phyloP scores from a whole-genome alignment of 805 yeast genomes.

The Starmerella khaoyaiensis region DNA sequence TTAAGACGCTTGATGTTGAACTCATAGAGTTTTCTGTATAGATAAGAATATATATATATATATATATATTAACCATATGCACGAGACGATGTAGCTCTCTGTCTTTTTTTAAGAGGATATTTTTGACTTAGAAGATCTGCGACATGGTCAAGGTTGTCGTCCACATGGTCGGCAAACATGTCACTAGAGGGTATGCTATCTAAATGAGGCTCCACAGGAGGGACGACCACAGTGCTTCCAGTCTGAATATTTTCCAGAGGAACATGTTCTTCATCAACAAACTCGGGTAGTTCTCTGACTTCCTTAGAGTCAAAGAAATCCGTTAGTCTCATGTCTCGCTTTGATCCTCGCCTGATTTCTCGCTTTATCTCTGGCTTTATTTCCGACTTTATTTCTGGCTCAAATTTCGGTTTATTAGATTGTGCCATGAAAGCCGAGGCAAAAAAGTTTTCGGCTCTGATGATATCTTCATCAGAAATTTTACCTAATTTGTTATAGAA shows the following conservation, averaged over 20 bases:
- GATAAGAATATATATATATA: background rate
- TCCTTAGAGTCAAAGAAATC: too few species aligned
- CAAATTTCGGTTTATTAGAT: background rate
- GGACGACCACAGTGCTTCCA: too few species aligned
- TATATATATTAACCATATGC: background rate
- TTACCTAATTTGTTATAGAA: conserved; percentile 38
- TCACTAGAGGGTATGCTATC: too few species aligned
- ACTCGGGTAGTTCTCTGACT: too few species aligned
- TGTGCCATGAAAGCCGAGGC: background rate
- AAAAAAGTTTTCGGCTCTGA: conserved; percentile 8
- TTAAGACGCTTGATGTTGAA: conserved; percentile 43
- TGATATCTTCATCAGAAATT: conserved; percentile 9
- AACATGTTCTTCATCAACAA: too few species aligned
- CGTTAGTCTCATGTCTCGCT: background rate
- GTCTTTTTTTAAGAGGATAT: too few species aligned
- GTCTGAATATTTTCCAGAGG: too few species aligned
- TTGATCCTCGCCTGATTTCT: conserved; percentile 1
- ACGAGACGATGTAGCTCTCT: too few species aligned
- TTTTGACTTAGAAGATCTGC: too few species aligned
- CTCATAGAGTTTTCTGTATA: conserved; percentile 29
- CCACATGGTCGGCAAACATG: too few species aligned
- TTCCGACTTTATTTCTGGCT: background rate
- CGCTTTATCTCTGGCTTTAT: conserved; percentile 2
- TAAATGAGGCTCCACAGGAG: too few species aligned
- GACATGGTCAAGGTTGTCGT: too few species aligned